phyloP scores from a whole-genome alignment of 176 grass and related monocot species.

The Hsuehochloa calcarea region DNA sequence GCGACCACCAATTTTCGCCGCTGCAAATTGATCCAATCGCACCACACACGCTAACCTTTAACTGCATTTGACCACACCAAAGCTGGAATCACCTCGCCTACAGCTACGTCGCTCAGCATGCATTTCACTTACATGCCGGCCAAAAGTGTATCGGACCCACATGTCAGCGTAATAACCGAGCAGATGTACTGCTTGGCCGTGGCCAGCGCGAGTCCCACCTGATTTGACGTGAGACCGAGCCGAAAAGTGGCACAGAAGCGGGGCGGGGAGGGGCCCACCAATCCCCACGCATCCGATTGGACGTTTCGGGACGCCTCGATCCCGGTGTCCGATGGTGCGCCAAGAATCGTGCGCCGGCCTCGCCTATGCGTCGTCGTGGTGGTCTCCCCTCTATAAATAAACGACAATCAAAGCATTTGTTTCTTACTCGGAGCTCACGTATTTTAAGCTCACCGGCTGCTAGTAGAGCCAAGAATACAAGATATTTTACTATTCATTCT shows the following conservation, averaged over 20 bases:
- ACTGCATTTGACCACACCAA: slow-evolving; percentile 12
- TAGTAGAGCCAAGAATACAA: background rate
- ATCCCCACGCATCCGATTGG: slow-evolving; percentile 1
- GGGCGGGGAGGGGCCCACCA: background rate
- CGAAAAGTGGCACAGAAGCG: background rate
- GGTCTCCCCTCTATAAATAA: slow-evolving; percentile 21
- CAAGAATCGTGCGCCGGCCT: background rate
- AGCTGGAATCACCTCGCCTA: background rate
- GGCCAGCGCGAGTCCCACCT: background rate
- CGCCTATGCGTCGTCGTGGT: background rate
- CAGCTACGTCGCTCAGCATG: background rate
- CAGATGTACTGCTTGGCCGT: background rate
- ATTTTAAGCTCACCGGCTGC: slow-evolving; percentile 20
- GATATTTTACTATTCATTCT: slow-evolving; percentile 20
- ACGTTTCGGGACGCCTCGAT: slow-evolving; percentile 13
- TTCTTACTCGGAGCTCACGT: background rate
- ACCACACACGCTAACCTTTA: background rate
- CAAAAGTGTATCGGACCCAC: background rate
- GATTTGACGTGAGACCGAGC: slow-evolving; percentile 21
- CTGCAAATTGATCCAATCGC: background rate
- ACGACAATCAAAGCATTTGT: background rate
- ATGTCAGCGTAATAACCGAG: background rate
- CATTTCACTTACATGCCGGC: background rate
- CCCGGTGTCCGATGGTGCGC: background rate
- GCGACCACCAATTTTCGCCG: background rate